Percentiles rank a stretch among this genome's conserved stretches.
These are phyloP conservation scores for Setaria italica DNA, from an alignment of 202 grass and related monocot genomes.

Conservation along the genomic window DNA sequence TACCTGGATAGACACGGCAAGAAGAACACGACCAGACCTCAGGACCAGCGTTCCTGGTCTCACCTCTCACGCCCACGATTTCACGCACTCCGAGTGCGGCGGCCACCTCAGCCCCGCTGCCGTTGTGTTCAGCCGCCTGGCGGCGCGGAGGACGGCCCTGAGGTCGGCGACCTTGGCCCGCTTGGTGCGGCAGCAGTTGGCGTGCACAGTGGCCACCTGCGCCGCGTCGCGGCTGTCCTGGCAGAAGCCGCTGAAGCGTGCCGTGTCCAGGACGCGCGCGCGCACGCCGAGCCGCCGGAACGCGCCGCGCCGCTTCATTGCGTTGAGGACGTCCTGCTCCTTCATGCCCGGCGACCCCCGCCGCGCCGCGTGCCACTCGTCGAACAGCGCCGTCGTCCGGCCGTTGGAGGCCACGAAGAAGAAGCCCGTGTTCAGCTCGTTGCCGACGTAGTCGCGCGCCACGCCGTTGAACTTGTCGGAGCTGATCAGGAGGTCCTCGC, in stretches of 20 bases:
- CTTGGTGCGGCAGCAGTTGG: slow-evolving; percentile 85
- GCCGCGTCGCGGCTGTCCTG: slow-evolving; percentile 57
- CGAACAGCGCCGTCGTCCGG: slow-evolving; percentile 67
- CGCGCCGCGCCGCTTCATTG: slow-evolving; percentile 57
- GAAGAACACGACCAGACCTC: not conserved
- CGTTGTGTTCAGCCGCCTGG: slow-evolving; percentile 17
- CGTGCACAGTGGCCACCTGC: slow-evolving; percentile 73
- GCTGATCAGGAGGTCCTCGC: slow-evolving; percentile 67
- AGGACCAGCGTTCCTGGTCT: not conserved
- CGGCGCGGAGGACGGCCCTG: slow-evolving; percentile 45
- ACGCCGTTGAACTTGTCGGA: slow-evolving; percentile 56
- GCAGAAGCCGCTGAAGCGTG: slow-evolving; percentile 80
- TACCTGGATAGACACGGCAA: not conserved
- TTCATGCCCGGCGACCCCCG: slow-evolving; percentile 55
- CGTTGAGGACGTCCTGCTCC: slow-evolving; percentile 81
- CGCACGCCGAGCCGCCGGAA: slow-evolving; percentile 55
- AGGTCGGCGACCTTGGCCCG: slow-evolving; percentile 74
- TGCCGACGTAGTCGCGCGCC: slow-evolving; percentile 50
- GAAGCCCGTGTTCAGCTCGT: slow-evolving; percentile 72
- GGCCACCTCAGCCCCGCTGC: slow-evolving; percentile 50
- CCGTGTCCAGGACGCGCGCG: slow-evolving; percentile 72
- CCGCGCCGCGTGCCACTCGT: slow-evolving; percentile 65
- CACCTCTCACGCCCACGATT: slow-evolving; percentile 54
- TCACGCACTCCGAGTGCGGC: slow-evolving; percentile 54
- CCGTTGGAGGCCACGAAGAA: slow-evolving; percentile 65